A percentile compares a stretch with the other conserved stretches of the same genome.
These are phyloP conservation scores for Tolypocladium ophioglossoides DNA, from an alignment of 2,329 filamentous ascomycete species.

Conservation along the genomic window DNA sequence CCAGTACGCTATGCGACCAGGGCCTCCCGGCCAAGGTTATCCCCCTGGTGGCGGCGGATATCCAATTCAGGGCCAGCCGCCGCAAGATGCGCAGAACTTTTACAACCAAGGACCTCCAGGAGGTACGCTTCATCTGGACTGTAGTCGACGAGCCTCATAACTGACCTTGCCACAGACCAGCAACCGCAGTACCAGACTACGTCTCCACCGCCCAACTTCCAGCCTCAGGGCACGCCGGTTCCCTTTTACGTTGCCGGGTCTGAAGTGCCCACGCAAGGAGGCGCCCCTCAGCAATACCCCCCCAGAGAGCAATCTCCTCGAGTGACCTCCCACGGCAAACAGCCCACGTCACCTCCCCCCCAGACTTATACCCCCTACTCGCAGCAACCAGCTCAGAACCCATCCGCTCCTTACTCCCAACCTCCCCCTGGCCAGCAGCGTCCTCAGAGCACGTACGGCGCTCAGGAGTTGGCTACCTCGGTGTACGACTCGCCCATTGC, in stretches of 20 bases:
- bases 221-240: slow-evolving; percentile 39
- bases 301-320: slow-evolving; percentile 41
- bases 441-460: slow-evolving; percentile 58
- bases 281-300: slow-evolving; percentile 36
- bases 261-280: slow-evolving; percentile 35
- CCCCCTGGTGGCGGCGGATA: slow-evolving; percentile 25
- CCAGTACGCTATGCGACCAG: slow-evolving; percentile 49
- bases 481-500: slow-evolving; percentile 65
- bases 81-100: slow-evolving; percentile 55
- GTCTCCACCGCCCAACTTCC: slow-evolving; percentile 43
- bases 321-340: slow-evolving; percentile 33
- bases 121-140: slow-evolving; percentile 11
- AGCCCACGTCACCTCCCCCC: slow-evolving; percentile 40
- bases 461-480: slow-evolving; percentile 70
- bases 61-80: slow-evolving; percentile 30
- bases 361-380: slow-evolving; percentile 33
- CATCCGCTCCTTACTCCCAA: slow-evolving; percentile 29
- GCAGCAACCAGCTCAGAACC: slow-evolving; percentile 16
- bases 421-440: slow-evolving; percentile 35
- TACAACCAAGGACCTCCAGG: slow-evolving; percentile 49
- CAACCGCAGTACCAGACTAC: slow-evolving; percentile 35
- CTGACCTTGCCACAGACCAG: slow-evolving; percentile 21
- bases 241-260: slow-evolving; percentile 57
- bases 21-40: slow-evolving; percentile 35
- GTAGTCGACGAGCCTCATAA: background rate